Base-by-base conservation (phyloP, 2,329 filamentous ascomycete genomes). In the Reticulascus tulasneorum region DNA sequence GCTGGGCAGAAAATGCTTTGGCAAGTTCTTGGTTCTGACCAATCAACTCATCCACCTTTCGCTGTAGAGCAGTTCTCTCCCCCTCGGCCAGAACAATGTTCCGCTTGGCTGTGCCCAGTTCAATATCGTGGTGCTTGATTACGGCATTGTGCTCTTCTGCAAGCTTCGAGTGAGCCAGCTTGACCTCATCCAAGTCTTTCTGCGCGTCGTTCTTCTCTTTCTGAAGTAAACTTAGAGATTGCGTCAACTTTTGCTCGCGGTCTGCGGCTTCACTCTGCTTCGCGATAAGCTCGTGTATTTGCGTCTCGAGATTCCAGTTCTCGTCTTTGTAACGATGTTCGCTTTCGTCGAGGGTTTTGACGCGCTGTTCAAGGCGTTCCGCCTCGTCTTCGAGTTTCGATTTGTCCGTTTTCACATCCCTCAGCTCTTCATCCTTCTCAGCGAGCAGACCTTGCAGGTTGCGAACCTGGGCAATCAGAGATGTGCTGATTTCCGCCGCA, bases 311-410 rank as follows among this genome's bases (percentile, higher is more conserved):
- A 45, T 86, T 91, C 93, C 93, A 98, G 58, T 97, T 98, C 61
- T 97, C 93, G 54, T 98, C 93, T 64, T 96, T 97, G 67, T 94
- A 95, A 34, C 87, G 83, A 53, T 94, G 85, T 59, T 98, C 93
- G 56, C 86, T 95, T 62, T 98, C 93, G 50, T 96, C 90, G 25
- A 96, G 70, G 7, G 77, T 76, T 54, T 86, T 84, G 46, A 97
- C 69, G 22, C 89, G 80, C 58, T 94, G 86, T 35, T 84, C 77
- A 46, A 94, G 77, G 4, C 76, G 79, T 56, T 94, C 85, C 0
- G 82, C 77, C 47, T 96, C 90, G 22, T 86, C 75, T 58, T 97
- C 90, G 23, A 97, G 71, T 42, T 79, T 78, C 6, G 84, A 83
- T 51, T 84, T 86, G 45, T 94, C 87, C 33, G 79, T 60, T 48